Conservation (phyloP, 2,329 filamentous ascomycete species). For the Colletotrichum spaethianum region DNA sequence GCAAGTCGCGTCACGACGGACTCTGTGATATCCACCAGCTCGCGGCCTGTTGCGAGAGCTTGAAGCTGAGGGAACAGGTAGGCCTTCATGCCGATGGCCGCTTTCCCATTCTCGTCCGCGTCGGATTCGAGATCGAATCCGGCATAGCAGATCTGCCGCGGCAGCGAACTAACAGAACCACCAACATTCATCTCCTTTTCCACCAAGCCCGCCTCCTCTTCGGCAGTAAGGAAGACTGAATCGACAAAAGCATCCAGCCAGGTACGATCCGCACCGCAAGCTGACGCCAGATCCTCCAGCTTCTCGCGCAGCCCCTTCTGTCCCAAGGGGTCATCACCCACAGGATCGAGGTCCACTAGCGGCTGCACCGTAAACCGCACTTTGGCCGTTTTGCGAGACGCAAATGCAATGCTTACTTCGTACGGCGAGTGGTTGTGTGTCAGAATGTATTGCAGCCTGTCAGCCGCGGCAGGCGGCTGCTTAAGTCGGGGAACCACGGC, state of each 20-base stretch:
- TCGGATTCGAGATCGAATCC: slow-evolving; percentile 29
- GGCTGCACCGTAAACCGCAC: slow-evolving; percentile 32
- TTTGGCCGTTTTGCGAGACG: slow-evolving; percentile 5
- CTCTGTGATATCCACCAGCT: neutral
- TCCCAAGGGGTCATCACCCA: neutral
- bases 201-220: slow-evolving; percentile 14
- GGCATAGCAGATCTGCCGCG: slow-evolving; percentile 10
- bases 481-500: slow-evolving; percentile 18
- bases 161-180: neutral
- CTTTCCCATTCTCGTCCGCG: neutral
- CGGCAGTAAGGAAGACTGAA: slow-evolving; percentile 13
- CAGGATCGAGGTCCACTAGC: neutral
- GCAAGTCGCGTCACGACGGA: neutral
- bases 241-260: slow-evolving; percentile 20
- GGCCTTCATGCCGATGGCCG: slow-evolving; percentile 22
- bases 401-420: slow-evolving; percentile 30
- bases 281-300: slow-evolving; percentile 11
- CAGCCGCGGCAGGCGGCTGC: slow-evolving; percentile 5
- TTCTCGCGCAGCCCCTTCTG: slow-evolving; percentile 27
- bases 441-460: slow-evolving; percentile 17
- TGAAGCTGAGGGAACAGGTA: slow-evolving; percentile 33
- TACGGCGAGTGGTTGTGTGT: slow-evolving; percentile 26
- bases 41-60: slow-evolving; percentile 18
- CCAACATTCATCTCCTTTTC: neutral
- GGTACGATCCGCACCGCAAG: slow-evolving; percentile 9